These are phyloP conservation scores for Mytilinidion resinicola DNA, from an alignment of 495 filamentous ascomycete species.

Conservation along the genomic window DNA sequence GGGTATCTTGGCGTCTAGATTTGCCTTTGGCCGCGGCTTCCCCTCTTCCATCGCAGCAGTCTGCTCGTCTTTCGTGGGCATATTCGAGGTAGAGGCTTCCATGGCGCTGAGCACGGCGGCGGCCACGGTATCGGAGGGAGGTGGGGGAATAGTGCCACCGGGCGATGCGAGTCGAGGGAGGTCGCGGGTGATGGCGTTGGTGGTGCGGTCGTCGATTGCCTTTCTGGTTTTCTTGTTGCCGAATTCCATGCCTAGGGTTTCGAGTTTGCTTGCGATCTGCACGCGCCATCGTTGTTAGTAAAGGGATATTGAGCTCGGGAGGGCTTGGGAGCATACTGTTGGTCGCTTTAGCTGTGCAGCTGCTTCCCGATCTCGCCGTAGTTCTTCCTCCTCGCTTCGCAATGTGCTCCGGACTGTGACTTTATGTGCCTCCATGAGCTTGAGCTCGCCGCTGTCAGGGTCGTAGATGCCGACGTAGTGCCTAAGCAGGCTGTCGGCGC, in stretches of 20 bases:
- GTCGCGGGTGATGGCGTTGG: constrained; percentile 62
- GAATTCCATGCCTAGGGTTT: constrained; percentile 77
- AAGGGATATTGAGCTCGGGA: not conserved
- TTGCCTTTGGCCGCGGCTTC: constrained; percentile 73
- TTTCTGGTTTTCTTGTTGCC: constrained; percentile 93
- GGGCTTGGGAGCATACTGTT: constrained; percentile 29
- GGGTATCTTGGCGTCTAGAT: constrained; percentile 64
- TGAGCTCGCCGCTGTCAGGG: constrained; percentile 60
- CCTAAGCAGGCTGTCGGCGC: constrained; percentile 58
- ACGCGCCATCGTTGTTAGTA: constrained; percentile 1
- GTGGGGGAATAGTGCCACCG: constrained; percentile 2
- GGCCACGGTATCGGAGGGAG: constrained; percentile 15
- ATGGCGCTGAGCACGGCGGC: constrained; percentile 33
- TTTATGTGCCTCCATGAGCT: constrained; percentile 70
- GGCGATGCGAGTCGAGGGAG: not conserved
- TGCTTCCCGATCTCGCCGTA: constrained; percentile 49
- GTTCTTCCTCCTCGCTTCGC: constrained; percentile 40
- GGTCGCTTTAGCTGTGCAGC: constrained; percentile 27
- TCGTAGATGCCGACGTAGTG: constrained; percentile 88
- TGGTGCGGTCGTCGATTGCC: constrained; percentile 64
- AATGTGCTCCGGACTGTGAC: constrained; percentile 51
- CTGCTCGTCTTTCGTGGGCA: constrained; percentile 56
- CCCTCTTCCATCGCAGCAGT: constrained; percentile 58
- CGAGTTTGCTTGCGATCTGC: constrained; percentile 39
- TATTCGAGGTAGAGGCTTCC: constrained; percentile 48